These are phyloP conservation scores for Ustilago xerochloae DNA, from an alignment of 1,284 basidiomycete genomes.

Conservation along the genomic window DNA sequence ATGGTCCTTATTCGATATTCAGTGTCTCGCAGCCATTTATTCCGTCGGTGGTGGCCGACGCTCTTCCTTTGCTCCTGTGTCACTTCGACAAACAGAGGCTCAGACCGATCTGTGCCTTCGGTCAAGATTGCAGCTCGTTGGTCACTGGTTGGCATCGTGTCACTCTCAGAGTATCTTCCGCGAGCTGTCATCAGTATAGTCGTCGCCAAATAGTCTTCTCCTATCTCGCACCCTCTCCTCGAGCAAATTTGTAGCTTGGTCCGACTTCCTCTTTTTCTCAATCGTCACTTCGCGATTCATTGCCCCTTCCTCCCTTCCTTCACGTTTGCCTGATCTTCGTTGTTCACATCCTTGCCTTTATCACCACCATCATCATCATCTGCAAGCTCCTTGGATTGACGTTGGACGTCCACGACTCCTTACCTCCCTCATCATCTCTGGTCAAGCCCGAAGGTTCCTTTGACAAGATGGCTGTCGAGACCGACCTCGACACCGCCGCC, in stretches of 20 bases:
- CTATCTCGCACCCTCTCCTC: not conserved
- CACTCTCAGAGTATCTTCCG: no score
- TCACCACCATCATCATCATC: not conserved
- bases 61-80: not conserved
- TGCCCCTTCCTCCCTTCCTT: not conserved
- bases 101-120: not conserved
- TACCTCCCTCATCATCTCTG: not conserved
- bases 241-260: not conserved
- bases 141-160: not conserved
- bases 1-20: not conserved
- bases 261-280: not conserved
- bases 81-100: not conserved
- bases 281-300: not conserved
- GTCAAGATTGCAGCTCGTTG: not conserved
- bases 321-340: no score
- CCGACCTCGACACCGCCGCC: slow-evolving; percentile 29
- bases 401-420: not conserved
- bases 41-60: not conserved
- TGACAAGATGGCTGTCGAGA: slow-evolving; percentile 29
- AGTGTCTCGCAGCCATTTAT: not conserved
- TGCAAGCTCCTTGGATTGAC: not conserved
- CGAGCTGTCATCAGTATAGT: no score
- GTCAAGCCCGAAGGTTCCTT: not conserved
- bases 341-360: not conserved
- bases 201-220: no score